Percentiles rank a stretch among this genome's conserved stretches.
These are phyloP conservation scores for Morella rubra DNA, from an alignment of 306 rosid species.

Conservation along the genomic window DNA sequence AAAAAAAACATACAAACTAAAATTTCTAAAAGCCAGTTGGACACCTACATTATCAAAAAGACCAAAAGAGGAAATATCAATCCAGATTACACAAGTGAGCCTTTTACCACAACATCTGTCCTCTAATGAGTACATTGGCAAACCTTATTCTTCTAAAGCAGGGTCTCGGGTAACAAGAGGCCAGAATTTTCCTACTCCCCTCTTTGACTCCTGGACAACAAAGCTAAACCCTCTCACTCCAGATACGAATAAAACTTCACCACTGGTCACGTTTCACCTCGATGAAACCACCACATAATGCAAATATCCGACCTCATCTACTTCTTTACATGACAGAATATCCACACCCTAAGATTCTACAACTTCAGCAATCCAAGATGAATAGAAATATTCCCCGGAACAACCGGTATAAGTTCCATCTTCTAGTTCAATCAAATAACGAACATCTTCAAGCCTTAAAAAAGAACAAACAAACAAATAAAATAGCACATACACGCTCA, in stretches of 20 bases:
- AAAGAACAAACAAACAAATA: constrained; percentile 1
- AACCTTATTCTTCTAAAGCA: background rate
- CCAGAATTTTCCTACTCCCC: background rate
- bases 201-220: background rate
- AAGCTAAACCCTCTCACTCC: background rate
- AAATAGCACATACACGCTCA: background rate
- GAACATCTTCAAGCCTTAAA: background rate
- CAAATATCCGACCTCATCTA: background rate
- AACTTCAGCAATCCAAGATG: background rate
- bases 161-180: background rate
- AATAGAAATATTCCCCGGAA: background rate
- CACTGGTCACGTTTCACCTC: background rate
- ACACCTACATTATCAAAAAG: background rate
- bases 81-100: background rate
- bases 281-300: background rate
- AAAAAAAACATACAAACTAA: background rate
- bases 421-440: background rate
- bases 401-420: background rate
- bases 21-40: background rate
- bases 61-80: background rate
- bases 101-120: too few species aligned
- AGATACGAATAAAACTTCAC: background rate
- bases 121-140: background rate
- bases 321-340: background rate
- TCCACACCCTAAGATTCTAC: background rate